Base-by-base conservation (phyloP, 345 rosid genomes). In the Brassica incana region DNA sequence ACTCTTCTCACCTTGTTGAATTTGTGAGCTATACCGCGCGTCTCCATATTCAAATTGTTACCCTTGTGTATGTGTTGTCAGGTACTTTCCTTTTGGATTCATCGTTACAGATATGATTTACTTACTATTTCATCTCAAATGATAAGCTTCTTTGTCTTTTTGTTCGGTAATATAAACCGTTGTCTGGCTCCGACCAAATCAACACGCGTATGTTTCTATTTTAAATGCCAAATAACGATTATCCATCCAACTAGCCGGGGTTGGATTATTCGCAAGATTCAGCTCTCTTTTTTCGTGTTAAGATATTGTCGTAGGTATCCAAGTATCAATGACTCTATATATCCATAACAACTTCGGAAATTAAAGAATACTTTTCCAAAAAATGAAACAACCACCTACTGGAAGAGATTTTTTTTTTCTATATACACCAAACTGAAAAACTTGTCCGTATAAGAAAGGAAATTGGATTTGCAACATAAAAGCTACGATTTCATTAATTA, bases 1-100 rank as follows among this genome's bases (percentile, higher is more conserved):
- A 50, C 73, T n/a, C 36, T 7, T 58, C 50, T 72, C 67, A 32
- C 32, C 48, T 7, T 73, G 40, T 67, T 61, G 43, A 61, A 45
- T 73, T 45, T 68, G 66, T 79, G 69, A 79, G 72, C 61, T 50
- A 40, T 1, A 25, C 56, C 30, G 20, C 18, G 12, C 33, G 65
- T 59, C 5, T 38, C 30, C 32, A 15, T 67, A 59, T 48, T 45
- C 35, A 76, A 10, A 43, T 32, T 18, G 1, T 54, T 59, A 25
- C 43, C 58, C 58, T 67, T 67, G n/a, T 7, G 30, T 43, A 27
- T 27, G 11, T 67, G 15, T 20, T 54, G 27, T 20, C 38, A 52
- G 43, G 36, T 59, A 9, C 14, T 66, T 75, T 66, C 56, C 35
- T 35, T 20, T 29, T 23, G 5, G 7, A 36, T 74, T 65, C 71